Evolutionary conservation across 495 filamentous ascomycete genomes (phyloP), one percentile per base, ranked within the genome.

Genomic region (Lasiosphaeris hirsuta): DNA sequence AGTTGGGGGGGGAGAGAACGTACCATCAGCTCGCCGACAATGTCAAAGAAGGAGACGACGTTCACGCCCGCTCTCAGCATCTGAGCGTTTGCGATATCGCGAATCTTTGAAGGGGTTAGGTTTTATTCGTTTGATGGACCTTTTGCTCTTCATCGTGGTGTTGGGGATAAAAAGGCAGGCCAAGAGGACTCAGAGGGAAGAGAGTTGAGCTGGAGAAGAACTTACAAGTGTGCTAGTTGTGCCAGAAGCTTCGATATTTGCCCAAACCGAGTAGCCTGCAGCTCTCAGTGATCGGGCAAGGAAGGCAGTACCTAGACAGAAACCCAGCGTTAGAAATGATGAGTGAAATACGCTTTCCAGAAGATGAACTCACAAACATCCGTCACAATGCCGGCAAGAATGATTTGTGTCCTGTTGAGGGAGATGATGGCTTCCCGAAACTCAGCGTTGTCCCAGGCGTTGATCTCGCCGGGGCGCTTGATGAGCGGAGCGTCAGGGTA

Each of bases 381-480:
- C 0, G 88, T 91, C 0, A 83, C 81, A 55, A 92, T 90, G 10
- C 89, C 89, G 11, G 73, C 86, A 1, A 92, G 59, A 66, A 92
- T 88, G 57, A 91, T 72, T 66, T 92, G 88, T 40, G 78, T 85
- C 69, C 82, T 86, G 51, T 82, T 82, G 1, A 84, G 80, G 3
- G 85, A 85, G 38, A 70, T 66, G 48, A 92, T 80, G 14, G 89
- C 88, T 4, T 73, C 74, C 8, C 82, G 79, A 77, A 92, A 90
- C 0, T 89, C 84, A 3, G 75, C 49, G 62, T 90, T 90, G 66
- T 92, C 89, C 88, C 88, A 92, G 4, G 89, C 89, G 60, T 92
- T 79, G 60, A 91, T 88, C 63, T 92, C 88, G 36, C 89, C 89
- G 52, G 87, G 76, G 37, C 89, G 84, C 57, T 74, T 76, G 66